Percentiles rank a stretch among this genome's conserved stretches.
These are phyloP conservation scores for Alternaria brassicicola DNA, from an alignment of 2,329 filamentous ascomycete genomes.

Conservation along the genomic window DNA sequence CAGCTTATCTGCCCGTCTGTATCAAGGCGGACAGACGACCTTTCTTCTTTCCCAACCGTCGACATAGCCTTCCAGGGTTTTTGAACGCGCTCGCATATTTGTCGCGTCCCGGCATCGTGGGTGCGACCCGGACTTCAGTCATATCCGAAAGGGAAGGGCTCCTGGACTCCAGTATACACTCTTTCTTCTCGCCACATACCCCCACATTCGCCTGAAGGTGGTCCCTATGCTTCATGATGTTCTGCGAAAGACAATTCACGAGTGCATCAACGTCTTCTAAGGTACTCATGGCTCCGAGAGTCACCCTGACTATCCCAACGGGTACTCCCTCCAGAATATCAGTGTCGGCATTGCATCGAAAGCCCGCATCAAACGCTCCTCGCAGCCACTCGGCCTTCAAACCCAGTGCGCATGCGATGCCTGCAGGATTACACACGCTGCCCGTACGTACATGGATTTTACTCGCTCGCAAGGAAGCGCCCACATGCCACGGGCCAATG, in stretches of 20 bases:
- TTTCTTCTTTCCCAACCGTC: neutral
- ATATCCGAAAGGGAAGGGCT: neutral
- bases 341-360: conserved; percentile 62
- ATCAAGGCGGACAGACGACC: neutral
- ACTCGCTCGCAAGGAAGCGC: conserved; percentile 61
- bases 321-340: conserved; percentile 60
- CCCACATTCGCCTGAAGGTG: neutral
- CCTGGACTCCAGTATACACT: neutral
- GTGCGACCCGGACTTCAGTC: neutral
- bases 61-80: neutral
- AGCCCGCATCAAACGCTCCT: conserved; percentile 61
- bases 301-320: conserved; percentile 66
- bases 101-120: neutral
- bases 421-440: conserved; percentile 61
- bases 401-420: conserved; percentile 54
- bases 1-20: neutral
- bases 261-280: conserved; percentile 57
- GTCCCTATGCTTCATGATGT: neutral
- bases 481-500: conserved; percentile 65
- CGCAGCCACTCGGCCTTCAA: conserved; percentile 63
- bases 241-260: neutral
- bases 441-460: conserved; percentile 68
- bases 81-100: neutral
- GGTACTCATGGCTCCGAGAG: conserved; percentile 67
- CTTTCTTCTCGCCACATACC: neutral